These are phyloP conservation scores for Cladophialophora psammophila DNA, from an alignment of 2,329 filamentous ascomycete genomes.

Conservation along the genomic window DNA sequence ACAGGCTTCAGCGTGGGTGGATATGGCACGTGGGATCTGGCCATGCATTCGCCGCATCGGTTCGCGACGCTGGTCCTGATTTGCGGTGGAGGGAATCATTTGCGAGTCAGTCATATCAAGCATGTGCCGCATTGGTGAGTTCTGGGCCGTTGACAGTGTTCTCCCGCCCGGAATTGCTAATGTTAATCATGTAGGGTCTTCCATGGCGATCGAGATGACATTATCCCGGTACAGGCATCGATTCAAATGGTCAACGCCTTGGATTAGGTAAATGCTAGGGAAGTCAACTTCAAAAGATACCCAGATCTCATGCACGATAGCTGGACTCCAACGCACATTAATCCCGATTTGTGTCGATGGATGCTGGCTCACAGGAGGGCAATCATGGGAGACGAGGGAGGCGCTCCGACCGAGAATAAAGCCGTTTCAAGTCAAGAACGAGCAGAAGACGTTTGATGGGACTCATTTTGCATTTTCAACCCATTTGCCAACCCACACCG, in stretches of 20 bases:
- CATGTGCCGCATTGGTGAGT: constrained; percentile 37
- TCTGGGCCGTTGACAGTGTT: neutral
- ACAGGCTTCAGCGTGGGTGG: constrained; percentile 36
- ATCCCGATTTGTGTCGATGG: constrained; percentile 30
- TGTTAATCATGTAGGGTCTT: constrained; percentile 21
- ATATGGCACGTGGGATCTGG: constrained; percentile 34
- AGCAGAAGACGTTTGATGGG: neutral
- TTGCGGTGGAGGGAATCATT: constrained; percentile 31
- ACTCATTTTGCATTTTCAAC: neutral
- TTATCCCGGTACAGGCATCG: constrained; percentile 29
- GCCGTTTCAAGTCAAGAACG: constrained; percentile 3
- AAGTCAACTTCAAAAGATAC: constrained; percentile 28
- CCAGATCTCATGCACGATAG: constrained; percentile 34
- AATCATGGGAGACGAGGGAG: constrained; percentile 30
- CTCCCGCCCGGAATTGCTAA: neutral
- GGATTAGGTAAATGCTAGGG: constrained; percentile 18
- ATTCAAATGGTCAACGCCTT: constrained; percentile 31
- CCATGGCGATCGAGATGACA: constrained; percentile 32
- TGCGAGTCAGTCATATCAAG: constrained; percentile 24
- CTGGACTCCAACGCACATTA: constrained; percentile 31
- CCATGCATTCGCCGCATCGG: constrained; percentile 26
- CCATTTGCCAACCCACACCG: neutral
- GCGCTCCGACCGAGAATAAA: constrained; percentile 29
- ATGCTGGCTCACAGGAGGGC: constrained; percentile 25
- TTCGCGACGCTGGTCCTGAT: constrained; percentile 32